These are phyloP conservation scores for Oryza glaberrima DNA, from an alignment of 176 grass and related monocot genomes.

Conservation along the genomic window DNA sequence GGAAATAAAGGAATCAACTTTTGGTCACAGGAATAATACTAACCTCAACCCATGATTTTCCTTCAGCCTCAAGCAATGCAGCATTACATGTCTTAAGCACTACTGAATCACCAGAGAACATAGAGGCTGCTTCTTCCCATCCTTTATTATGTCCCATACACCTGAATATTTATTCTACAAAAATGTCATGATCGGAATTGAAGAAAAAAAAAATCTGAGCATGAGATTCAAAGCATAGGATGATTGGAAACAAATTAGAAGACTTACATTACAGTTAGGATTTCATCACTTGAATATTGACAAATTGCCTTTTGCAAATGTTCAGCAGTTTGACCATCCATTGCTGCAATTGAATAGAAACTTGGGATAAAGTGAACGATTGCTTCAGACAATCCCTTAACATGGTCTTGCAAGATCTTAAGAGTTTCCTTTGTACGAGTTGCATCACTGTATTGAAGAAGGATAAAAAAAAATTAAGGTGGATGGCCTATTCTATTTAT, in stretches of 20 bases:
- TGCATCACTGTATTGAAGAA: conserved; percentile 65
- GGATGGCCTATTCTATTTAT: conserved; percentile 11
- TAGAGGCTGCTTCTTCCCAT: conserved; percentile 97
- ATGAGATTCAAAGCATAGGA: neutral
- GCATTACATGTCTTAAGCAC: conserved; percentile 84
- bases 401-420: conserved; percentile 75
- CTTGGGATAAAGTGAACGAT: conserved; percentile 83
- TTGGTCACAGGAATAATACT: conserved; percentile 4
- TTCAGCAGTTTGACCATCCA: conserved; percentile 92
- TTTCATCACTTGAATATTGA: conserved; percentile 75
- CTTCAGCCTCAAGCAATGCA: conserved; percentile 84
- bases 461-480: conserved; percentile 28
- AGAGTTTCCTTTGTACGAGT: conserved; percentile 94
- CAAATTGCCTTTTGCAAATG: conserved; percentile 89
- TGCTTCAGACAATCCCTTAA: conserved; percentile 66
- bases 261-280: conserved; percentile 90
- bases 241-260: neutral
- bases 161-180: conserved; percentile 54
- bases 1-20: neutral
- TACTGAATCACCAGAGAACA: conserved; percentile 81
- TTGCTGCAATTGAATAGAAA: conserved; percentile 95
- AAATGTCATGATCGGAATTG: conserved; percentile 6
- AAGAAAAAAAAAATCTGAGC: neutral
- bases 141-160: conserved; percentile 99
- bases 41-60: conserved; percentile 94